These are phyloP conservation scores for Sphagnum fallax DNA, from an alignment of 228 moss, liverwort and hornwort genomes.

Conservation along the genomic window DNA sequence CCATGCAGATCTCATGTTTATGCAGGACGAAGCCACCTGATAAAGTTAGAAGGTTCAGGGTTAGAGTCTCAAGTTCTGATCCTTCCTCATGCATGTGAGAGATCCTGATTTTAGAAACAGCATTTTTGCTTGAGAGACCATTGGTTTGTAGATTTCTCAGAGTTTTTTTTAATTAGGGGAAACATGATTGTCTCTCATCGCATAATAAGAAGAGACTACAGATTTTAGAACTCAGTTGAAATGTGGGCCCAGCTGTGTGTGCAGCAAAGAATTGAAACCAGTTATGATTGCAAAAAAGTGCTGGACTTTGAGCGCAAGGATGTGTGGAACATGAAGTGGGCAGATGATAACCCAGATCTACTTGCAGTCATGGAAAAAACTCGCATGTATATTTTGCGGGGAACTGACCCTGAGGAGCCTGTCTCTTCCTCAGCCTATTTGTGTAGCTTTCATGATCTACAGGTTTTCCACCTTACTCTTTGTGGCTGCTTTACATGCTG, in stretches of 20 bases:
- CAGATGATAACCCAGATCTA: conserved; percentile 84
- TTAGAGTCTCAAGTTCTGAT: no score
- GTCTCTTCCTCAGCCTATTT: conserved; percentile 85
- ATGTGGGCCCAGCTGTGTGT: neutral
- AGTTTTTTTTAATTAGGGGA: neutral
- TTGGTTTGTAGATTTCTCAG: no score
- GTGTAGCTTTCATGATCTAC: conserved; percentile 83
- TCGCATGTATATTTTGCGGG: conserved; percentile 92
- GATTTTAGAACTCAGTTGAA: neutral
- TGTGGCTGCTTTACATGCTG: neutral
- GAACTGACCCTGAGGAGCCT: conserved; percentile 90
- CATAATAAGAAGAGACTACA: neutral
- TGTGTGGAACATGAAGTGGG: conserved; percentile 97
- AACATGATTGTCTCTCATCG: neutral
- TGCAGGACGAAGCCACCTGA: no score
- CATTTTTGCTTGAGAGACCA: no score
- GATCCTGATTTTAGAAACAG: no score
- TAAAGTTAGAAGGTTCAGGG: no score
- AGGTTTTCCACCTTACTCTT: conserved; percentile 24
- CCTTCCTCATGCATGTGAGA: no score
- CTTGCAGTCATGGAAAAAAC: conserved; percentile 94
- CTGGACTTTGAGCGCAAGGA: conserved; percentile 80
- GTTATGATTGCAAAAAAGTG: conserved; percentile 24
- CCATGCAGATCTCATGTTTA: no score
- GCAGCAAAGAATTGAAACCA: conserved; percentile 22